Evolutionary conservation across 2,329 filamentous ascomycete genomes (phyloP).

Genomic region (Diaporthe eres): DNA sequence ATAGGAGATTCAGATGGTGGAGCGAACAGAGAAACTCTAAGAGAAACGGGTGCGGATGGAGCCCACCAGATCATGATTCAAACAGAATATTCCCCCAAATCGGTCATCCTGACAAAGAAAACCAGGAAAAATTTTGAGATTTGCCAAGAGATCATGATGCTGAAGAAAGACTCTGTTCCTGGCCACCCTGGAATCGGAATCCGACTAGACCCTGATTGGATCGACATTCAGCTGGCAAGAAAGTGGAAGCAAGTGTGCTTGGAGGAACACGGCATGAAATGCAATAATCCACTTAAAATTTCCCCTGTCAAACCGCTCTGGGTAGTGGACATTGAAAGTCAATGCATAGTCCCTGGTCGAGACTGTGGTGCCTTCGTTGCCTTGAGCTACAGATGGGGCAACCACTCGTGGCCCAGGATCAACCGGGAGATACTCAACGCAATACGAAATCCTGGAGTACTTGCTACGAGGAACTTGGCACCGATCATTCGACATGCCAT

Average conservation of each 20-base stretch:
- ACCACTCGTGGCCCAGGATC: background rate
- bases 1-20: no score
- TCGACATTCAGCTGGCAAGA: background rate
- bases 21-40: background rate
- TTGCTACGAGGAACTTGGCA: conserved; percentile 44
- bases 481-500: conserved; percentile 41
- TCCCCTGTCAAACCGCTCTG: background rate
- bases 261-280: background rate
- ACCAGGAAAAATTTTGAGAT: no score
- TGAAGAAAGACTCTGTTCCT: background rate
- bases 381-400: conserved; percentile 26
- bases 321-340: conserved; percentile 1
- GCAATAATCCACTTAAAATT: conserved; percentile 3
- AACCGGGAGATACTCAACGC: background rate
- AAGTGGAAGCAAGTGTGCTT: conserved; percentile 12
- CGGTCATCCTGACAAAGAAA: background rate
- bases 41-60: background rate
- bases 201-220: background rate
- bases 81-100: no score
- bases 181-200: background rate
- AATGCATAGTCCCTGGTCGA: background rate
- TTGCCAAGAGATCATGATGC: background rate
- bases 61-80: background rate
- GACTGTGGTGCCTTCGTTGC: conserved; percentile 6
- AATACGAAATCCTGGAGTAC: background rate